Percentiles rank a stretch among this genome's conserved stretches.
These are phyloP conservation scores for Aureobasidium namibiae DNA, from an alignment of 2,329 filamentous ascomycete genomes.

Conservation along the genomic window DNA sequence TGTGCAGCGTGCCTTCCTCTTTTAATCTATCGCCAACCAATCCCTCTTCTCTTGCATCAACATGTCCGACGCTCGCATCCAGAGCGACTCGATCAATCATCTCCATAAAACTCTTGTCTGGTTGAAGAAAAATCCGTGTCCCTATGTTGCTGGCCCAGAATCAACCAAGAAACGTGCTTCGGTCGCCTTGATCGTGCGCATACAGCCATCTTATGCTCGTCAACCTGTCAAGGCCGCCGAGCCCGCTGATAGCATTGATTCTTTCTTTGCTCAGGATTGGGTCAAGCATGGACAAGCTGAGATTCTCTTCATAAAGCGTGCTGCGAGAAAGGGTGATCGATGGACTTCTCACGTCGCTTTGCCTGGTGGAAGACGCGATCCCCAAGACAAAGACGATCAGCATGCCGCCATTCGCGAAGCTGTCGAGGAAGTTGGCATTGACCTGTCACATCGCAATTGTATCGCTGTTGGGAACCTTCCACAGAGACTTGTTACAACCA, in stretches of 20 bases:
- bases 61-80: background rate
- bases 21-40: background rate
- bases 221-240: constrained; percentile 32
- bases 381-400: constrained; percentile 54
- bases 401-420: constrained; percentile 57
- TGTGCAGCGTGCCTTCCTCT: background rate
- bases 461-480: constrained; percentile 52
- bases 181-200: constrained; percentile 56
- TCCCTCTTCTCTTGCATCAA: background rate
- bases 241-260: constrained; percentile 33
- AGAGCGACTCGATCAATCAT: constrained; percentile 27
- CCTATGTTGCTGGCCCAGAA: constrained; percentile 41
- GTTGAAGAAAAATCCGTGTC: constrained; percentile 39
- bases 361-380: constrained; percentile 59
- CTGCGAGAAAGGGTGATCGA: constrained; percentile 55
- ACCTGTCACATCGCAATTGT: constrained; percentile 40
- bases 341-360: constrained; percentile 64
- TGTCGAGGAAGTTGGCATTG: constrained; percentile 55
- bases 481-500: constrained; percentile 57
- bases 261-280: constrained; percentile 58
- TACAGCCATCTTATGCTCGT: constrained; percentile 50
- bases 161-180: constrained; percentile 53
- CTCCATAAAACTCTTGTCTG: constrained; percentile 35
- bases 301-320: constrained; percentile 63
- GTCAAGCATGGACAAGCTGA: constrained; percentile 58